Conservation (phyloP, 1,139 yeast species). For the Chernovozyma sophiae-reginae region DNA sequence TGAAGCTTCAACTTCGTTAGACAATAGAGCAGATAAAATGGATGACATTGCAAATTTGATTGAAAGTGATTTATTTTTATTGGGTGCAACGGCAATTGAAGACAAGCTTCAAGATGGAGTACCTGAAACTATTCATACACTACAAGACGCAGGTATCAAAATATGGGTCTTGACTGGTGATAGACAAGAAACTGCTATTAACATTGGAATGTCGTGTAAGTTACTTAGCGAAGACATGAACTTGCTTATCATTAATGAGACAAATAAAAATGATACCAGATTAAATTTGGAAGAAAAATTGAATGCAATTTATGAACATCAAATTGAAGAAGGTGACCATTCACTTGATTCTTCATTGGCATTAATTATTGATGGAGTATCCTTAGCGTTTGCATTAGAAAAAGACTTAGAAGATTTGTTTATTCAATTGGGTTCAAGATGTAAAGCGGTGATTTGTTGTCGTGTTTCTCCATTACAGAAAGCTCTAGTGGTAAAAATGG, state of each 20-base stretch:
- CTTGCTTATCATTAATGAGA: constrained; percentile 83
- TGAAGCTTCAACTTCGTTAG: constrained; percentile 79
- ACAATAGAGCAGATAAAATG: constrained; percentile 66
- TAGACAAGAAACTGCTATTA: constrained; percentile 98
- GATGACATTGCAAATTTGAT: constrained; percentile 72
- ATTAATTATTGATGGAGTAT: constrained; percentile 88
- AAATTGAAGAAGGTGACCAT: constrained; percentile 55
- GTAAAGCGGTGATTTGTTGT: constrained; percentile 93
- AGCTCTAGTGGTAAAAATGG: constrained; percentile 91
- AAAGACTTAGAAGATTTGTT: constrained; percentile 74
- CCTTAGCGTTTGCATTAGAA: constrained; percentile 81
- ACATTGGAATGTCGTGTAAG: constrained; percentile 97
- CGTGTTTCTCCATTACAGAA: constrained; percentile 97
- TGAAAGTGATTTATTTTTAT: constrained; percentile 70
- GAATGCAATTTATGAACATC: constrained; percentile 68
- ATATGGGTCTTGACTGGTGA: constrained; percentile 99
- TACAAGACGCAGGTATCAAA: constrained; percentile 95
- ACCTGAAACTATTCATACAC: constrained; percentile 91
- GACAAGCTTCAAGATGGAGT: constrained; percentile 98
- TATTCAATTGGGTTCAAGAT: constrained; percentile 74
- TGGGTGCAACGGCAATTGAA: constrained; percentile 98
- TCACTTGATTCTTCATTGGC: constrained; percentile 72
- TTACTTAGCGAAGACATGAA: constrained; percentile 95
- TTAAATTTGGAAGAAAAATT: constrained; percentile 71
- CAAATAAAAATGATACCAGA: constrained; percentile 67